Percentiles rank a stretch among this genome's conserved stretches.
Conservation (phyloP, 768 basidiomycete genomes). For the Porpolomopsis calyptriformis region DNA sequence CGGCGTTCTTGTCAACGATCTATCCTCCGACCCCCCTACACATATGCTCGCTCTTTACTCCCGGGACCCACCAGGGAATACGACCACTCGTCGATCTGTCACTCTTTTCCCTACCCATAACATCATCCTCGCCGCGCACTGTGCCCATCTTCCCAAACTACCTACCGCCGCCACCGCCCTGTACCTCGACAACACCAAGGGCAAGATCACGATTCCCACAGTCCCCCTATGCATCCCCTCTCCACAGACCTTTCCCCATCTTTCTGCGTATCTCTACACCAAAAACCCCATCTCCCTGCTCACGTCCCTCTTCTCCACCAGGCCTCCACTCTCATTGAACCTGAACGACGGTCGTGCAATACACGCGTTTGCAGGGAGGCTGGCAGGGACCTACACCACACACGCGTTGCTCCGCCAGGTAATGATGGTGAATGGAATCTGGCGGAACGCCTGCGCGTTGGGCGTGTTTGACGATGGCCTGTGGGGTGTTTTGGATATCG, state of each 20-base stretch:
- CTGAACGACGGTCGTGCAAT: slow-evolving; percentile 15
- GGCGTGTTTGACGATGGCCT: slow-evolving; percentile 55
- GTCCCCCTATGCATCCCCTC: slow-evolving; percentile 53
- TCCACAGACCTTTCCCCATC: slow-evolving; percentile 46
- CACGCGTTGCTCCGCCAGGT: slow-evolving; percentile 40
- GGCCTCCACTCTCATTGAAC: slow-evolving; percentile 16
- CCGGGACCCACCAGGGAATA: slow-evolving; percentile 13
- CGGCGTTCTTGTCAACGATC: slow-evolving; percentile 28
- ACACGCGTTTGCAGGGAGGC: slow-evolving; percentile 19
- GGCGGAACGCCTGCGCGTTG: slow-evolving; percentile 62
- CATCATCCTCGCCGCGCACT: slow-evolving; percentile 58
- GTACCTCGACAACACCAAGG: slow-evolving; percentile 22
- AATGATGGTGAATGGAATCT: slow-evolving; percentile 49
- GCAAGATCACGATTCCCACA: slow-evolving; percentile 43
- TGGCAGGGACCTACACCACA: slow-evolving; percentile 32
- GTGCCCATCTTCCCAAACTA: slow-evolving; percentile 50
- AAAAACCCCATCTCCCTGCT: slow-evolving; percentile 44
- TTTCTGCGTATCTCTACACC: slow-evolving; percentile 60
- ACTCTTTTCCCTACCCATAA: slow-evolving; percentile 60
- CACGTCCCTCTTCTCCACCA: slow-evolving; percentile 35
- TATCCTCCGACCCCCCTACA: slow-evolving; percentile 29
- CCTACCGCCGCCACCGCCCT: slow-evolving; percentile 27
- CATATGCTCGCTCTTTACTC: slow-evolving; percentile 43
- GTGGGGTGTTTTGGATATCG: slow-evolving; percentile 56
- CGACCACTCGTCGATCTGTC: slow-evolving; percentile 18